Percentiles rank a stretch among this genome's conserved stretches.
Evolutionary conservation across 2,329 filamentous ascomycete species (phyloP).

Genomic region (Ophiobolus disseminans): DNA sequence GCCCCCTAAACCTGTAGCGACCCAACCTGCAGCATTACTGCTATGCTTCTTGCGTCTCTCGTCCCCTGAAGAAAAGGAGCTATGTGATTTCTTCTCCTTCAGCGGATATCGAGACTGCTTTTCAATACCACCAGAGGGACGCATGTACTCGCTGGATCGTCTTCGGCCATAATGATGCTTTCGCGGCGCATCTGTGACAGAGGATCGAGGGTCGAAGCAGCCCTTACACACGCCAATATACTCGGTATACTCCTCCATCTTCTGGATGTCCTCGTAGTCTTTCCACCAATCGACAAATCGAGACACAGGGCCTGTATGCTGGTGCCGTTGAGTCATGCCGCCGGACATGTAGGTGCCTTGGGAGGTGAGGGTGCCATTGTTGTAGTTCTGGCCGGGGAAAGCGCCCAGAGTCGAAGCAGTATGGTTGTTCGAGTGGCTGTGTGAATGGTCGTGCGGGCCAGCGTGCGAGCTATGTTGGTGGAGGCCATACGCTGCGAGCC

Average conservation of each 20-base stretch:
- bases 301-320: conserved; percentile 63
- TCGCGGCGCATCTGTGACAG: conserved; percentile 64
- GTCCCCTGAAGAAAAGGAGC: conserved; percentile 40
- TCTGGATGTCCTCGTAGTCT: conserved; percentile 68
- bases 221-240: conserved; percentile 70
- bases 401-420: conserved; percentile 38
- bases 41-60: conserved; percentile 52
- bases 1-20: conserved; percentile 63
- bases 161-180: conserved; percentile 63
- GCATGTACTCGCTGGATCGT: conserved; percentile 54
- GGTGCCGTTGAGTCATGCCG: conserved; percentile 57
- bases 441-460: conserved; percentile 38
- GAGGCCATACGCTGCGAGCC: conserved; percentile 56
- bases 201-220: conserved; percentile 68
- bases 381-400: conserved; percentile 33
- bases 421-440: conserved; percentile 30
- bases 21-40: conserved; percentile 56
- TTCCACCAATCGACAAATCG: conserved; percentile 67
- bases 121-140: conserved; percentile 59
- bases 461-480: conserved; percentile 49
- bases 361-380: conserved; percentile 24
- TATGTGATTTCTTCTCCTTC: conserved; percentile 40
- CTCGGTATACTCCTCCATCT: conserved; percentile 73
- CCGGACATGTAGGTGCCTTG: conserved; percentile 34
- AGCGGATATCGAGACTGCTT: conserved; percentile 64